phyloP scores from a whole-genome alignment of 306 rosid species.

The Sphenostylis stenocarpa region DNA sequence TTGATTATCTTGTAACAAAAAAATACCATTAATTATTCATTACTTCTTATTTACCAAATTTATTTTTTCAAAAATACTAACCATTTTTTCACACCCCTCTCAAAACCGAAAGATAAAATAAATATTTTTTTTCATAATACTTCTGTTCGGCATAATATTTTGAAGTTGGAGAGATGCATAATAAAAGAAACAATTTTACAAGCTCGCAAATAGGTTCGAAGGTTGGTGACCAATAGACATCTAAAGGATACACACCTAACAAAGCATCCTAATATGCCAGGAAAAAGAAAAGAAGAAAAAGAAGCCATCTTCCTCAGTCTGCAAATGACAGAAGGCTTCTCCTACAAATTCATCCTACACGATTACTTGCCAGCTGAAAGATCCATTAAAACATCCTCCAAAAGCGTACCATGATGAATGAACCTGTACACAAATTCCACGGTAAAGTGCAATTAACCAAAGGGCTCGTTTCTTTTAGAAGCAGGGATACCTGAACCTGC shows the following conservation, averaged over 20 bases:
- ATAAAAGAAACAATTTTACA: neutral
- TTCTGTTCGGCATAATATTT: no score
- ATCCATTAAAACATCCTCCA: constrained; percentile 43
- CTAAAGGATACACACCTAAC: neutral
- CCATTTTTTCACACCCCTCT: no score
- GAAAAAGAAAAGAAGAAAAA: neutral
- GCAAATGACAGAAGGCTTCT: constrained; percentile 13
- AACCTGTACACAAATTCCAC: constrained; percentile 77
- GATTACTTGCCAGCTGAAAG: constrained; percentile 28
- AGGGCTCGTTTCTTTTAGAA: constrained; percentile 39
- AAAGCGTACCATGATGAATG: constrained; percentile 33
- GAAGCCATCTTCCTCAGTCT: neutral
- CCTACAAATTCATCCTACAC: constrained; percentile 23
- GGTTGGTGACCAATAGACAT: neutral
- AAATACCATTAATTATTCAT: no score
- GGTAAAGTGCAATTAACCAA: constrained; percentile 60
- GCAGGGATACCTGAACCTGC: constrained; percentile 85
- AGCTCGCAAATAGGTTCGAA: neutral
- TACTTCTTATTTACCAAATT: no score
- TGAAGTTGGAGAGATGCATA: neutral
- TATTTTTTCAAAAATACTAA: no score
- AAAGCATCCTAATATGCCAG: constrained; percentile 8
- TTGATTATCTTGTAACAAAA: no score
- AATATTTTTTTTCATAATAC: no score
- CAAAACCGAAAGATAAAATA: no score